Evolutionary conservation across 2,329 filamentous ascomycete genomes (phyloP), one percentile per base, ranked within the genome.

Genomic region (Aspergillus novofumigatus): DNA sequence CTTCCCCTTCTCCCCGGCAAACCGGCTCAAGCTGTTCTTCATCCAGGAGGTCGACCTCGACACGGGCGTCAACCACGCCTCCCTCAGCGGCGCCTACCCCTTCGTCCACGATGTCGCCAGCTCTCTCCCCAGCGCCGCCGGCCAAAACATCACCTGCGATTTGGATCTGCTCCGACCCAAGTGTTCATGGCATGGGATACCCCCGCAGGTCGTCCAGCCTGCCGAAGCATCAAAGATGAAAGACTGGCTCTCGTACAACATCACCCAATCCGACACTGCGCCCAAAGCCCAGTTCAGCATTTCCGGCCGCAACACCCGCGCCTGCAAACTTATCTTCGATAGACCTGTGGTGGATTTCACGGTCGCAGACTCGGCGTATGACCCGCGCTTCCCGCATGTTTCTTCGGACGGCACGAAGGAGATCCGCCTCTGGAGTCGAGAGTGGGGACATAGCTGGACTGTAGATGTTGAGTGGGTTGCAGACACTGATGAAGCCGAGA

Each of bases 21-120:
- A 87, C 69, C 84, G 91, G 41, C 85, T 96, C 72, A 97, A 97
- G 74, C 81, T 93, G 50, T 95, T 87, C 73, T 97, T 97, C 72
- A 79, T 90, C 51, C 92, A 99, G 71, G 83, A 84, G 9, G 79
- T 97, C 50, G 84, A 96, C 63, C 82, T 96, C 9, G 89, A 90
- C 62, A 84, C 81, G 3, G 86, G 87, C n/a, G 77, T 81, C 14
- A 91, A 91, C 62, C 79, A 77, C 2, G 89, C 92, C 44, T 85
- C 84, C 35, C 77, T 96, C 8, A 82, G 80, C 0, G 92, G 91
- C 0, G 71, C 91, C 2, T 80, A 85, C 61, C 79, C 84, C 3
- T 95, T 86, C 69, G 76, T 94, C 1, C 79, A 83, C 11, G 76
- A 83, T 35, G 85, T 93, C 49, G 83, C 94, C 56, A 76, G 78